phyloP scores from a whole-genome alignment of 108 stramenopile species.

The Phaeodactylum tricornutum region DNA sequence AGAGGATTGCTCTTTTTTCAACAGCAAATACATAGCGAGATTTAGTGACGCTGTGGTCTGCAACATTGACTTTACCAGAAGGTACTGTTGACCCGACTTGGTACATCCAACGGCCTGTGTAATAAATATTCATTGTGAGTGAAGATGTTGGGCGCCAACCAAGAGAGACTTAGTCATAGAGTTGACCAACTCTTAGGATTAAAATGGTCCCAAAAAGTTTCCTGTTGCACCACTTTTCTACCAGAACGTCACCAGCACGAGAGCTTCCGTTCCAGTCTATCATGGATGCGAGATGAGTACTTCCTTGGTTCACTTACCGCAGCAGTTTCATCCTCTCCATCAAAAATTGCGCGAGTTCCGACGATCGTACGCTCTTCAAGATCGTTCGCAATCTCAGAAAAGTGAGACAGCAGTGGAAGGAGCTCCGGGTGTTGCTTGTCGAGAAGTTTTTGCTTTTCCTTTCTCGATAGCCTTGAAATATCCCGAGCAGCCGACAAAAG shows the following conservation, averaged over 20 bases:
- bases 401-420: slow-evolving; percentile 55
- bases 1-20: slow-evolving; percentile 33
- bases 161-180: slow-evolving; percentile 49
- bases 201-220: slow-evolving; percentile 29
- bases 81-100: slow-evolving; percentile 47
- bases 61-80: slow-evolving; percentile 57
- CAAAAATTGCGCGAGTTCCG: slow-evolving; percentile 24
- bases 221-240: slow-evolving; percentile 75
- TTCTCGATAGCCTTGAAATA: slow-evolving; percentile 37
- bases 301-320: slow-evolving; percentile 33
- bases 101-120: slow-evolving; percentile 72
- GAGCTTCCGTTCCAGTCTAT: slow-evolving; percentile 57
- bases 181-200: slow-evolving; percentile 55
- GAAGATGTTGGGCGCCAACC: slow-evolving; percentile 36
- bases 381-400: slow-evolving; percentile 35
- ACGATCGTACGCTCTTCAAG: slow-evolving; percentile 32
- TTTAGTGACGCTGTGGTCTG: slow-evolving; percentile 66
- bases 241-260: slow-evolving; percentile 42
- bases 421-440: slow-evolving; percentile 64
- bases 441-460: slow-evolving; percentile 48
- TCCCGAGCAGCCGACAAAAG: slow-evolving; percentile 17
- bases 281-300: slow-evolving; percentile 43
- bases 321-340: slow-evolving; percentile 29
- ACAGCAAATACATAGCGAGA: slow-evolving; percentile 60
- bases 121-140: neutral